Evolutionary conservation across 495 filamentous ascomycete species (phyloP).

Genomic region (Hypoxylon trugodes): DNA sequence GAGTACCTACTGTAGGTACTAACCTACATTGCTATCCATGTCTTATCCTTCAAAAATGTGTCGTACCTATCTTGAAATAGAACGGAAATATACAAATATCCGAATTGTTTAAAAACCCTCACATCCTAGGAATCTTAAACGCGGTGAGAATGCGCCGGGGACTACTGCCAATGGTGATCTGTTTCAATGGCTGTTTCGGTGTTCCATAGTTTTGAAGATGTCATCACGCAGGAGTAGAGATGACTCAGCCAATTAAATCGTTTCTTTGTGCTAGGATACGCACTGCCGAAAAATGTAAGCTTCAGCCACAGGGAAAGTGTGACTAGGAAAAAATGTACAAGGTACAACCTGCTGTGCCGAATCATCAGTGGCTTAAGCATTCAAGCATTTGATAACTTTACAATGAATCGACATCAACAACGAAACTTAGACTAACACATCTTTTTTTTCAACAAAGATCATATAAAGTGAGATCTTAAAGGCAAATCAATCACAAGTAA

Average conservation of each 20-base stretch:
- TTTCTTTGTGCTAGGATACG: background rate
- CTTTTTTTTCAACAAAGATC: background rate
- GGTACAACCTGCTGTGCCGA: background rate
- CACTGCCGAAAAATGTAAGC: background rate
- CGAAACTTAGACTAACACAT: background rate
- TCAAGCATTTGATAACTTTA: background rate
- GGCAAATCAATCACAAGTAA: no score
- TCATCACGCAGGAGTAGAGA: conserved; percentile 12
- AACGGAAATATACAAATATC: conserved; percentile 23
- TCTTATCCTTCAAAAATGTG: conserved; percentile 7
- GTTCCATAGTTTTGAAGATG: conserved; percentile 14
- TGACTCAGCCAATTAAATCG: conserved; percentile 14
- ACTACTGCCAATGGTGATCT: conserved; percentile 3
- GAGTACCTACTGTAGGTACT: background rate
- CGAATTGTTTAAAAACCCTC: background rate
- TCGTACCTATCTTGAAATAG: background rate
- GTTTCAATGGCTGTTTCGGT: conserved; percentile 20
- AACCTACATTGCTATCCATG: background rate
- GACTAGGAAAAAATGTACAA: background rate
- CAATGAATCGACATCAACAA: background rate
- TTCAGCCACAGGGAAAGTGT: conserved; percentile 8
- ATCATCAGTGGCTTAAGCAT: conserved; percentile 3
- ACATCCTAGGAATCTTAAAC: background rate
- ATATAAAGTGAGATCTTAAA: no score
- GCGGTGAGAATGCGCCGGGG: conserved; percentile 2